Evolutionary conservation across 106 monocot species (phyloP), one percentile per base, ranked within the genome.

Genomic region (Chionographis japonica): DNA sequence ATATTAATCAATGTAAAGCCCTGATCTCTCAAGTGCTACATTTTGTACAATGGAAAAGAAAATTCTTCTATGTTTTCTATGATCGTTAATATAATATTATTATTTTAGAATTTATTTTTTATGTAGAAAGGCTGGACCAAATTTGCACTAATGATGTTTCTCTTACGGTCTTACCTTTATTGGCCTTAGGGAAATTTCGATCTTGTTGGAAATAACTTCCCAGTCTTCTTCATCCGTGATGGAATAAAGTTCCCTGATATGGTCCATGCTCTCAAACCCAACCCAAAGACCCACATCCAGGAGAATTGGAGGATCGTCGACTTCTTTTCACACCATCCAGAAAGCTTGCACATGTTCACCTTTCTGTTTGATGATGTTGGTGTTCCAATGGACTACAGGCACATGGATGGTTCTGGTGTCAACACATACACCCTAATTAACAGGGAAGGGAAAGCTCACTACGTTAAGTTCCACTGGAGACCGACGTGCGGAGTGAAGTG

Each of bases 291-390:
- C 8, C 84, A 91, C 73, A 68, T 91, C 53, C 90, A 91, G 60
- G 90, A 91, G 72, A 79, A 86, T 50, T 91, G 90, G 90, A 71
- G 90, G 58, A 81, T 91, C 36, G 8, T 91, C 17, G 90, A 91
- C 81, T 91, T 91, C 73, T 84, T 91, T 81, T 91, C 90, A 0
- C 90, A 91, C 81, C 90, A 87, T 65, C 90, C 90, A 12, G 87
- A 91, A 77, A 84, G 84, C 67, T 73, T 84, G 55, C 80, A 91
- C 75, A 91, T 84, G 87, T 91, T 91, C 68, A 68, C 87, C 3
- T 91, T 91, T 50, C 87, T 91, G 58, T 91, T 84, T 65, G 90
- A 91, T 58, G 90, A 91, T 66, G 15, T 91, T 39, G 90, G 90
- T 38, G 52, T 91, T 63, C 90, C 90, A 1, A 40, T 67, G 1